phyloP scores from a whole-genome alignment of 2,329 filamentous ascomycete genomes.

The Ascomycota sp. region DNA sequence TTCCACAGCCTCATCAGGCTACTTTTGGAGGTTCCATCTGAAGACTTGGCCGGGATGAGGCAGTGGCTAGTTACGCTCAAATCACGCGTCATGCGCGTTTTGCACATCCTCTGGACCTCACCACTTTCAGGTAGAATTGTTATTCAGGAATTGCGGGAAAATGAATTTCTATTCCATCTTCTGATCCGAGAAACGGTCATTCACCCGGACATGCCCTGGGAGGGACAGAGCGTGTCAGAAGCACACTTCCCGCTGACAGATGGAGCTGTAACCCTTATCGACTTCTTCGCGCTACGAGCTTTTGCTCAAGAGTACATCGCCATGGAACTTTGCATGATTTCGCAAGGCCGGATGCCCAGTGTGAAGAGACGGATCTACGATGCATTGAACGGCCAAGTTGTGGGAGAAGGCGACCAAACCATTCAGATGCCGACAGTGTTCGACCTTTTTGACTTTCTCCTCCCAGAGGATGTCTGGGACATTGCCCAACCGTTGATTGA shows the following conservation, averaged over 20 bases:
- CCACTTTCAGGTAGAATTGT: slow-evolving; percentile 56
- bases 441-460: slow-evolving; percentile 79
- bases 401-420: slow-evolving; percentile 43
- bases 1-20: slow-evolving; percentile 66
- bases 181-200: slow-evolving; percentile 55
- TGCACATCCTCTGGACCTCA: slow-evolving; percentile 69
- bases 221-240: slow-evolving; percentile 38
- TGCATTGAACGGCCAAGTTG: slow-evolving; percentile 59
- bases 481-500: slow-evolving; percentile 30
- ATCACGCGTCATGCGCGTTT: slow-evolving; percentile 47
- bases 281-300: slow-evolving; percentile 60
- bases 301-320: slow-evolving; percentile 70
- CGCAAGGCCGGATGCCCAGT: slow-evolving; percentile 48
- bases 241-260: slow-evolving; percentile 48
- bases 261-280: slow-evolving; percentile 47
- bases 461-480: slow-evolving; percentile 28
- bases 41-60: slow-evolving; percentile 37
- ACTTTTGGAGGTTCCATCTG: slow-evolving; percentile 47
- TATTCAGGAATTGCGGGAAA: slow-evolving; percentile 58
- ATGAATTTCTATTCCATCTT: slow-evolving; percentile 61
- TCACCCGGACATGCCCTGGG: slow-evolving; percentile 50
- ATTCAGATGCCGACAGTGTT: slow-evolving; percentile 60
- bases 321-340: slow-evolving; percentile 62
- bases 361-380: slow-evolving; percentile 48
- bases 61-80: slow-evolving; percentile 52